Evolutionary conservation across 192 early-diverging fungal genomes (phyloP), one percentile per base, ranked within the genome.

Genomic region (Chytriomyces sp.): DNA sequence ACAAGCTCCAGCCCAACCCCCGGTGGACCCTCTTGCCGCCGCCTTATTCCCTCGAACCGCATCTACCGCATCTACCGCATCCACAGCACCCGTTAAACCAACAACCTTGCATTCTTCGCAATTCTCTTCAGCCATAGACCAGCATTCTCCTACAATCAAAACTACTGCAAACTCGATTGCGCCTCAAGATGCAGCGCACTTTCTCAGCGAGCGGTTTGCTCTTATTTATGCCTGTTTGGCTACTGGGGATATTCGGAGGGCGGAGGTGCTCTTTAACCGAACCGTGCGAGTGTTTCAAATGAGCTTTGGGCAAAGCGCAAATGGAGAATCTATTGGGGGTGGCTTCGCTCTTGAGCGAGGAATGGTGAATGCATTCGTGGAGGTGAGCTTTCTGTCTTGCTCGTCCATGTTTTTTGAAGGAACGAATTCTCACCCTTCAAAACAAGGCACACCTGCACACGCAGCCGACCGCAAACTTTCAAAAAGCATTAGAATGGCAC

Each of bases 301-400:
- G 35, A 43, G 13, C 2, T 46, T 46, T 48, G 20, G 13, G 3
- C 26, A 8, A 9, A 3, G 13, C 8, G 10, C n/a, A 63, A 73
- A 63, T 28, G 18, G 9, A 8, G 20, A 11, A 71, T 10, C 11
- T 46, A 10, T 68, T 43, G 48, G 48, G 23, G 57, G 49, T 8
- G 50, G 50, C 4, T 24, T 60, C 8, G 24, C 63, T 7, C n/a
- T 73, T 16, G 59, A 73, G 61, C 57, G 72, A 11, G 82, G 85
- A 18, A 82, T 95, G 50, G 88, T 95, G 79, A 97, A 97, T 79
- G 89, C 92, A 46, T 93, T 97, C 45, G 80, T 97, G n/a, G 88
- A 91, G 61, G 91, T 73, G 13, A 45, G 61, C 63, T 8, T 28
- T 71, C 23, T n/a, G 20, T 13, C 1, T 57, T 20, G 5, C 53